These are phyloP conservation scores for Lachancea thermotolerans DNA, from an alignment of 805 yeast species.

Conservation along the genomic window DNA sequence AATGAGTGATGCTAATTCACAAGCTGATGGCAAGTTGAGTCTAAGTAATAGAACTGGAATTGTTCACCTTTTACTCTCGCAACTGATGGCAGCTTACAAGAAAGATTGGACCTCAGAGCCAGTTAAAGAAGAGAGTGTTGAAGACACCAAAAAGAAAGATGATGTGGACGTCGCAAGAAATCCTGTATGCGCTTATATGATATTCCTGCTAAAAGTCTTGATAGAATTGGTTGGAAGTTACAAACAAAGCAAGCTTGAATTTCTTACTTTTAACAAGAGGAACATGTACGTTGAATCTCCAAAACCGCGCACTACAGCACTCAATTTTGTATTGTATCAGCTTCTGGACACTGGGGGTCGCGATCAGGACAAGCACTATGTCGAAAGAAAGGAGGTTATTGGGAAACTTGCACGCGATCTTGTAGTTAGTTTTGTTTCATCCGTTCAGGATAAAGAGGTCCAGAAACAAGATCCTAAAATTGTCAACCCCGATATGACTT, in stretches of 20 bases:
- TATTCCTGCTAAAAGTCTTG: conserved; percentile 60
- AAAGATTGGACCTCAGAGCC: conserved; percentile 39
- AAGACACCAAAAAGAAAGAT: conserved; percentile 19
- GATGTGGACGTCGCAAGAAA: conserved; percentile 41
- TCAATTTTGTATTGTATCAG: conserved; percentile 72
- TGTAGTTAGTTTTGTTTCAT: conserved; percentile 56
- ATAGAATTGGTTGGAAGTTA: conserved; percentile 73
- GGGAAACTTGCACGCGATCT: conserved; percentile 57
- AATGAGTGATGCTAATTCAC: conserved; percentile 17
- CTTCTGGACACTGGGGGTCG: conserved; percentile 51
- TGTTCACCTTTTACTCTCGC: conserved; percentile 54
- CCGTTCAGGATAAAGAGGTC: conserved; percentile 42
- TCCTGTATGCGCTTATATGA: conserved; percentile 54
- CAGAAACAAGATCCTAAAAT: conserved; percentile 39
- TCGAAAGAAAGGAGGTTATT: conserved; percentile 47
- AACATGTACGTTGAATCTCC: conserved; percentile 35
- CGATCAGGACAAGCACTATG: conserved; percentile 29
- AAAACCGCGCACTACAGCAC: conserved; percentile 70
- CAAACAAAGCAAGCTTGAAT: conserved; percentile 73
- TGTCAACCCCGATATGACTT: conserved; percentile 62
- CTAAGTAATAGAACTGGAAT: conserved; percentile 44
- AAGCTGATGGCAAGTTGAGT: conserved; percentile 9
- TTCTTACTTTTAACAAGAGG: conserved; percentile 66
- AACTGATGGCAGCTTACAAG: conserved; percentile 48
- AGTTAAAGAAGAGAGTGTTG: conserved; percentile 26